A percentile compares a stretch with the other conserved stretches of the same genome.
Conservation (phyloP, 768 basidiomycete species). For the Pleurotus salmoneostramineus region DNA sequence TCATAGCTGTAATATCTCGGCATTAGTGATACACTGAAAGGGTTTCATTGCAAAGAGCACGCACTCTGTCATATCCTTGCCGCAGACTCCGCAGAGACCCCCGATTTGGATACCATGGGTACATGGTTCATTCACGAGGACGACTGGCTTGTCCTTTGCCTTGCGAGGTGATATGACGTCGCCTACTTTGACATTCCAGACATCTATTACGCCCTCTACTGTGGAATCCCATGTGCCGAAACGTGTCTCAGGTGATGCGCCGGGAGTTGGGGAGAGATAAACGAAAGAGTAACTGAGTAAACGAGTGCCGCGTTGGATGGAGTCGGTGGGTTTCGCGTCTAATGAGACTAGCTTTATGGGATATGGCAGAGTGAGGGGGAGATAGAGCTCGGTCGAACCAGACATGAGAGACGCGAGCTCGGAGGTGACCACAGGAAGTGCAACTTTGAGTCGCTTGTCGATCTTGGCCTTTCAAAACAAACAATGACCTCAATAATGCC, state of each 20-base stretch:
- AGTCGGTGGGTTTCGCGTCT: slow-evolving; percentile 38
- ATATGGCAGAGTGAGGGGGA: slow-evolving; percentile 79
- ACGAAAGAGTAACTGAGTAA: slow-evolving; percentile 85
- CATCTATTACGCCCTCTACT: slow-evolving; percentile 71
- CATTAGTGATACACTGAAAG: slow-evolving; percentile 8
- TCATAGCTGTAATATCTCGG: slow-evolving; percentile 47
- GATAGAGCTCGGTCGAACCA: slow-evolving; percentile 68
- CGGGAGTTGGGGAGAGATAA: slow-evolving; percentile 42
- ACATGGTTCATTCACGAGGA: slow-evolving; percentile 85
- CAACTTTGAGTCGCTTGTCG: not conserved
- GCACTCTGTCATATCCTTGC: slow-evolving; percentile 91
- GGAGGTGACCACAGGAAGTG: not conserved
- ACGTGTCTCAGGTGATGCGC: slow-evolving; percentile 56
- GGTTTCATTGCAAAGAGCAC: slow-evolving; percentile 21
- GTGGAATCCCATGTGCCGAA: slow-evolving; percentile 91
- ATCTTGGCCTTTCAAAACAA: not conserved
- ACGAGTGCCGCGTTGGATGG: slow-evolving; percentile 67
- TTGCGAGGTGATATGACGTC: slow-evolving; percentile 58
- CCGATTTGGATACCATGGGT: slow-evolving; percentile 92
- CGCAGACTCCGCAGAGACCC: slow-evolving; percentile 91
- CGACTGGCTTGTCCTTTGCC: slow-evolving; percentile 56
- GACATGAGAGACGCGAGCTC: slow-evolving; percentile 30
- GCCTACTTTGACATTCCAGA: slow-evolving; percentile 66
- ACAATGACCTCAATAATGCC: not conserved
- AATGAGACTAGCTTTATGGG: slow-evolving; percentile 80